These are phyloP conservation scores for Fusarium circinatum DNA, from an alignment of 2,329 filamentous ascomycete species.

Conservation along the genomic window DNA sequence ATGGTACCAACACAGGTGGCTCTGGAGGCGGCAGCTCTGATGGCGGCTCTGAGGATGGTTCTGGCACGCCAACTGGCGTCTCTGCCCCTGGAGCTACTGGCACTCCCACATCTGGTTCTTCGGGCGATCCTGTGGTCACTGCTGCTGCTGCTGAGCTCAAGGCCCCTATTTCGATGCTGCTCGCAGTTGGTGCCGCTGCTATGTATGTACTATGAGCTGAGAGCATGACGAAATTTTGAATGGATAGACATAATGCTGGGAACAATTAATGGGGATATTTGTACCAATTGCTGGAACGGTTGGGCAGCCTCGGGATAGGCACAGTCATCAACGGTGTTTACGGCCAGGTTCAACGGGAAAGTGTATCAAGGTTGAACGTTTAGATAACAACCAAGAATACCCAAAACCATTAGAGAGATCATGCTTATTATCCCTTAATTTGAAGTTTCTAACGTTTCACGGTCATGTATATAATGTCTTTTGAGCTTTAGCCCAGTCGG, in stretches of 20 bases:
- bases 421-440: background rate
- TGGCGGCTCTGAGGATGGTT: slow-evolving; percentile 1
- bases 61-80: slow-evolving; percentile 15
- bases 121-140: slow-evolving; percentile 28
- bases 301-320: slow-evolving; percentile 34
- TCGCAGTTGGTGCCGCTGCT: slow-evolving; percentile 56
- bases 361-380: slow-evolving; percentile 17
- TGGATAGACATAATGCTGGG: slow-evolving; percentile 24
- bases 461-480: background rate
- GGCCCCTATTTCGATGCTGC: slow-evolving; percentile 55
- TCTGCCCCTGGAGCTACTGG: slow-evolving; percentile 30
- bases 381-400: slow-evolving; percentile 20
- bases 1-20: background rate
- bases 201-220: slow-evolving; percentile 52
- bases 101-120: slow-evolving; percentile 35
- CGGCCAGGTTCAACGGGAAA: slow-evolving; percentile 7
- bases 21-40: background rate
- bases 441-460: background rate
- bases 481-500: background rate
- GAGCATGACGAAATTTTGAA: background rate
- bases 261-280: slow-evolving; percentile 37
- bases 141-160: slow-evolving; percentile 47
- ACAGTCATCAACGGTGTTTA: slow-evolving; percentile 21
- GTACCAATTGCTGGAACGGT: slow-evolving; percentile 36
- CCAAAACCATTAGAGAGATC: slow-evolving; percentile 20